Conservation (phyloP, 208 protist genomes). For the Sergeia podlipaevii region DNA sequence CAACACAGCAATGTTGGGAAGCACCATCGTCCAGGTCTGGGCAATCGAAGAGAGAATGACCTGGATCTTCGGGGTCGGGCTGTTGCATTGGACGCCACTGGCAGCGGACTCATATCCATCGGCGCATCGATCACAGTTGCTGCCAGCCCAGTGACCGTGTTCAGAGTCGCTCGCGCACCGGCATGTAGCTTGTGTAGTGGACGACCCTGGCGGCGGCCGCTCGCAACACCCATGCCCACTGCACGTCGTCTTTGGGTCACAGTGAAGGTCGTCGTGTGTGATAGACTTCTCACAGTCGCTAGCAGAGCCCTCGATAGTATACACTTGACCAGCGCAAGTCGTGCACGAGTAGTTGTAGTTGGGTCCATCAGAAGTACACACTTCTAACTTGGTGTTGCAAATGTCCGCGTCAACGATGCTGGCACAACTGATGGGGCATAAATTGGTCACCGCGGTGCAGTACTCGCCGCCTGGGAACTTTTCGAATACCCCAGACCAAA, state of each 20-base stretch:
- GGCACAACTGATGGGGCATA: slow-evolving; percentile 38
- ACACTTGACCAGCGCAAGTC: slow-evolving; percentile 52
- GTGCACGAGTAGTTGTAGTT: slow-evolving; percentile 46
- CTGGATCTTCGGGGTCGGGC: slow-evolving; percentile 24
- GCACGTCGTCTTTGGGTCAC: slow-evolving; percentile 31
- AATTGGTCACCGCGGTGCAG: slow-evolving; percentile 44
- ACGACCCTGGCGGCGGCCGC: not conserved
- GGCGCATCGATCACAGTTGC: slow-evolving; percentile 28
- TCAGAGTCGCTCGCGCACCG: slow-evolving; percentile 33
- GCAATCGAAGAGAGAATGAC: slow-evolving; percentile 60
- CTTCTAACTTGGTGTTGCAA: slow-evolving; percentile 17
- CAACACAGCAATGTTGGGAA: slow-evolving; percentile 66
- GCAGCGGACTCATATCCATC: slow-evolving; percentile 21
- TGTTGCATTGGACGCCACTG: slow-evolving; percentile 10
- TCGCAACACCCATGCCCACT: slow-evolving; percentile 61
- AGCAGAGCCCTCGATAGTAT: slow-evolving; percentile 24
- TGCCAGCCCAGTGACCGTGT: slow-evolving; percentile 38
- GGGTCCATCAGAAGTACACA: slow-evolving; percentile 3
- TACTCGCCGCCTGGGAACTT: slow-evolving; percentile 31
- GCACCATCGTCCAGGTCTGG: slow-evolving; percentile 80
- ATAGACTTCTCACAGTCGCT: slow-evolving; percentile 11
- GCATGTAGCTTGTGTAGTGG: slow-evolving; percentile 13
- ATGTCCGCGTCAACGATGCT: slow-evolving; percentile 20
- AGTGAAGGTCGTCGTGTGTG: slow-evolving; percentile 2
- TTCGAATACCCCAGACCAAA: slow-evolving; percentile 46